Evolutionary conservation across 2,329 filamentous ascomycete species (phyloP).

Genomic region (Botryosphaeria dothidea): DNA sequence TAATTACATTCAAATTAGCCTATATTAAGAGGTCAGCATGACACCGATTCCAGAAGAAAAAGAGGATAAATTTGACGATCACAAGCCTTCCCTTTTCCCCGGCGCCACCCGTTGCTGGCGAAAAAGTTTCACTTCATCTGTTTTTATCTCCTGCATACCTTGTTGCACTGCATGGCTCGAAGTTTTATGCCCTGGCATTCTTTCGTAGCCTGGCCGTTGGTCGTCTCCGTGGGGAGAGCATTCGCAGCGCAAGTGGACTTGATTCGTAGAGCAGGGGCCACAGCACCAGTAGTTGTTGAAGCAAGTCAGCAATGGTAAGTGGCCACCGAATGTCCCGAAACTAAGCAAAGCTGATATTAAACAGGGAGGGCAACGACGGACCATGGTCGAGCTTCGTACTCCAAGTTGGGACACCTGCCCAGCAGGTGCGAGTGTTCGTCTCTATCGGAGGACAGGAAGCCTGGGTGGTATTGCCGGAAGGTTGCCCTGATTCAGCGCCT

Average conservation of each 20-base stretch:
- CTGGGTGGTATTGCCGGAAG: conserved; percentile 36
- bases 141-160: background rate
- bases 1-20: no score
- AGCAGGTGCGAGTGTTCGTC: conserved; percentile 31
- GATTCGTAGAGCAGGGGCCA: background rate
- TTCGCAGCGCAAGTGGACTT: background rate
- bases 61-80: no score
- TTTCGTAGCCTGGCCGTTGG: background rate
- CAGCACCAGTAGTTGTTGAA: background rate
- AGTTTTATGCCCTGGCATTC: background rate
- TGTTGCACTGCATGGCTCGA: background rate
- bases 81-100: background rate
- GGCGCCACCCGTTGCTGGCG: no score
- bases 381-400: conserved; percentile 34
- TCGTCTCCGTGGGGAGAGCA: background rate
- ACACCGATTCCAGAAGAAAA: no score
- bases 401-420: conserved; percentile 29
- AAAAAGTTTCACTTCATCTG: background rate
- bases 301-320: background rate
- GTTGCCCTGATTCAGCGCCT: conserved; percentile 26
- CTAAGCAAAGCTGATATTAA: background rate
- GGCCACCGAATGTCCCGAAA: background rate
- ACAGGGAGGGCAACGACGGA: conserved; percentile 34
- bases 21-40: no score
- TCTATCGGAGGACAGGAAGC: conserved; percentile 36